Percentiles rank a stretch among this genome's conserved stretches.
Conservation (phyloP, 2,329 filamentous ascomycete genomes). For the Aspergillus sp. region DNA sequence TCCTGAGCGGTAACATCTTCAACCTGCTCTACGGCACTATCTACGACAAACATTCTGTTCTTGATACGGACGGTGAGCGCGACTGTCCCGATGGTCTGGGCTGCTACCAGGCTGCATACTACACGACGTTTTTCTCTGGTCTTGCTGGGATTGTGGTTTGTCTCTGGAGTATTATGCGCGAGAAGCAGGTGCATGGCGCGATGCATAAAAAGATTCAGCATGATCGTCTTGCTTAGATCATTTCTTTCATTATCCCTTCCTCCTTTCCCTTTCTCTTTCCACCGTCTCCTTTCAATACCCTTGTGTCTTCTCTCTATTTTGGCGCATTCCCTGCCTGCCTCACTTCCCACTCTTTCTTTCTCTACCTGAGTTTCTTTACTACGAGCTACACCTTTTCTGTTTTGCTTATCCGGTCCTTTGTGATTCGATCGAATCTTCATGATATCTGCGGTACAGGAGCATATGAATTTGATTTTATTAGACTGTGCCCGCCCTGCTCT, state of each 20-base stretch:
- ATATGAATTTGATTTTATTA: too few relatives aligned
- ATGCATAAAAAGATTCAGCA: conserved; percentile 22
- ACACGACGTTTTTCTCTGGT: conserved; percentile 66
- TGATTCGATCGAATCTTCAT: too few relatives aligned
- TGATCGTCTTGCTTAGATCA: conserved; percentile 23
- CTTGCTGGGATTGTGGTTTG: conserved; percentile 60
- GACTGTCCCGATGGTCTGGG: conserved; percentile 67
- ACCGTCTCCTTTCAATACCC: too few relatives aligned
- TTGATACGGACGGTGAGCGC: conserved; percentile 60
- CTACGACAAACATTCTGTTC: conserved; percentile 69
- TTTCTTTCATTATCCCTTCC: neutral
- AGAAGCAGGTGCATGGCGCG: conserved; percentile 23
- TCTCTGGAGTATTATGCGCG: conserved; percentile 46
- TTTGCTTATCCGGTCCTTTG: too few relatives aligned
- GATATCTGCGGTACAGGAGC: too few relatives aligned
- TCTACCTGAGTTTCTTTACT: too few relatives aligned
- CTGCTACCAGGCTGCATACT: conserved; percentile 77
- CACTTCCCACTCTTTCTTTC: too few relatives aligned
- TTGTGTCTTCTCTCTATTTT: too few relatives aligned
- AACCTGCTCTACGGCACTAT: conserved; percentile 83
- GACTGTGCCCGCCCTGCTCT: too few relatives aligned
- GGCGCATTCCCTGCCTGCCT: too few relatives aligned
- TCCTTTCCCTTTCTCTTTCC: neutral
- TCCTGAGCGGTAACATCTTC: conserved; percentile 82
- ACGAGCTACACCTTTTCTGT: too few relatives aligned